Evolutionary conservation across 331 rosid genomes (phyloP).

Genomic region (Quercus lobata): DNA sequence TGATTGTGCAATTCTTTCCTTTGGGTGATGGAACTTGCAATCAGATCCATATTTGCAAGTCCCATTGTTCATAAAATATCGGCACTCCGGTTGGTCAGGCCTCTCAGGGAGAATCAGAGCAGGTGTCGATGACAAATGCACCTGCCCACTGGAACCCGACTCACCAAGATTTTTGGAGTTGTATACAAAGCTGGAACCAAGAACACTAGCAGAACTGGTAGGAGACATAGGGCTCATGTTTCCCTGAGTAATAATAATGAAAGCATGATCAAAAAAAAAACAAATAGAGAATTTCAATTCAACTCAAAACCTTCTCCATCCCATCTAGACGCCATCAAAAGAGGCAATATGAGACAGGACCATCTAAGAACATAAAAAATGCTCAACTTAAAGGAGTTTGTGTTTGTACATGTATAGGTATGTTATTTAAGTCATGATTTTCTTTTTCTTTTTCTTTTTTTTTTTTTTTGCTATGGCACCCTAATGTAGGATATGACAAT

Average conservation of each 20-base stretch:
- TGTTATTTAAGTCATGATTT: not conserved
- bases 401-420: not conserved
- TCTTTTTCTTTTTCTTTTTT: not conserved
- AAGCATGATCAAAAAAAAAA: constrained; percentile 6
- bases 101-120: constrained; percentile 63
- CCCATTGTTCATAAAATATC: constrained; percentile 75
- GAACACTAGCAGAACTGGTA: constrained; percentile 39
- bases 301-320: not conserved
- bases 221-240: constrained; percentile 52
- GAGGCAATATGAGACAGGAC: not conserved
- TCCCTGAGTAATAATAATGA: constrained; percentile 46
- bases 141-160: constrained; percentile 54
- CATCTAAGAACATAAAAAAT: not conserved
- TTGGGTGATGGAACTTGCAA: constrained; percentile 90
- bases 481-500: not conserved
- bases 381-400: not conserved
- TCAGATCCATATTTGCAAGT: constrained; percentile 88
- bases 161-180: constrained; percentile 45
- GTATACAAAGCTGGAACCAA: constrained; percentile 59
- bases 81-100: constrained; percentile 87
- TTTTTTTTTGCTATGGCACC: not conserved
- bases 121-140: constrained; percentile 25
- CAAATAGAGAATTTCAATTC: not conserved
- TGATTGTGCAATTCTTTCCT: constrained; percentile 61
- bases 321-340: not conserved